Base-by-base conservation (phyloP, 2,329 filamentous ascomycete genomes). In the Fusarium sp. region DNA sequence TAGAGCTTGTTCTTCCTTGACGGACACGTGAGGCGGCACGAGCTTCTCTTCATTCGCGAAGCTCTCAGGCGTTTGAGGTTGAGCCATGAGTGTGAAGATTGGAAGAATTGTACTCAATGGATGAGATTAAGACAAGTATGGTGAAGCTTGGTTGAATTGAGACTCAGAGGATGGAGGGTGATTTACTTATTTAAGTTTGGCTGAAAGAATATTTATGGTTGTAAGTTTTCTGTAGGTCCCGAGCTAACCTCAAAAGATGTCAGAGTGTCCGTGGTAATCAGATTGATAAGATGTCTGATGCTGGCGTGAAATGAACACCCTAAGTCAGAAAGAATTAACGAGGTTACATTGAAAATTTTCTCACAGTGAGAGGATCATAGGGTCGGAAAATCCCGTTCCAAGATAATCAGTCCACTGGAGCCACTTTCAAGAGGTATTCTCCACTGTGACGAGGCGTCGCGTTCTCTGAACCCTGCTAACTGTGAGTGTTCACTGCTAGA, bases 261-360 rank as follows among this genome's bases (percentile, higher is more conserved):
- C 50, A 38, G 50, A 30, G 19, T 38, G 23, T 4, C 12, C 4
- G 35, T 18, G 7, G 8, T 30, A 12, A 40, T 54, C 35, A 54
- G 50, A 54, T 54, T 38, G 50, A 54, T 54, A 54, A 54, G 35
- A 54, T 54, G 35, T n/a, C 2, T n/a, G 28, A 19, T 47, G 44
- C 25, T 25, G 9, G 28, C 44, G 44, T 30, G 5, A 6, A 9
- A 9, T 11, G 18, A 38, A 1, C 19, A 3, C 1, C 0, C 13
- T 16, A 16, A 16, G 0, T 9, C 9, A 16, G 3, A n/a, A 40
- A 11, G 12, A 12, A 9, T 40, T 30, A 54, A 19, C 8, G 35
- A 40, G 23, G 23, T 54, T 54, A 6, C 18, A 9, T 18, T n/a
- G 16, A 9, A 9, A n/a, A 6, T 2, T 13, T n/a, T 54, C 23